Evolutionary conservation across 2,329 filamentous ascomycete genomes (phyloP), one percentile per base, ranked within the genome.

Genomic region (Aspergillus quadrilineatus): DNA sequence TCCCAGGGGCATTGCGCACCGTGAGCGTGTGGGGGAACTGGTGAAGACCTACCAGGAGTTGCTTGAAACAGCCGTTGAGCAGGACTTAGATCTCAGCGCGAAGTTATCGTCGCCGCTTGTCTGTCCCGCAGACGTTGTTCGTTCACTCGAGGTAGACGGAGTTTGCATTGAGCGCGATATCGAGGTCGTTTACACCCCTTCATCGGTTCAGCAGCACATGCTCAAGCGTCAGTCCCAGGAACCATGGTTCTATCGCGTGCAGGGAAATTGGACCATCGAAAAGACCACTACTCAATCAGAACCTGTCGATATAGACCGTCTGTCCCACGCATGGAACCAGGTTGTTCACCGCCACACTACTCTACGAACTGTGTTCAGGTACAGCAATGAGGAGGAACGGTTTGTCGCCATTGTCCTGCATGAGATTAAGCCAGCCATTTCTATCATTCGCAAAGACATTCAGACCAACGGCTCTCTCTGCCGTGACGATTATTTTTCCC

Each of bases 161-260:
- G 12, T 37, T 5, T 5, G 34, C 10, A 14, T 37, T 14, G 34
- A 37, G 34, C n/a, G 10, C 14, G n/a, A 42, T 39, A 26, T 56
- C 34, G 54, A 56, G 15, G 17, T 12, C 4, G 43, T 56, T 12
- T 56, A 56, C 17, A 42, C 49, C 7, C 32, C 36, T 17, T 51
- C 49, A 5, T 32, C 44, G 4, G 36, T 56, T 4, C 54, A 56
- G 14, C 49, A 53, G 12, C 29, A 45, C n/a, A 53, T 57, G 54
- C 54, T 56, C 22, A 37, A 14, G 9, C 44, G 52, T 4, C 52
- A 54, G 39, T 22, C 17, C 26, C 15, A 30, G 17, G 52, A 54
- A 12, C 49, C 43, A 26, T 36, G 44, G 36, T 49, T 32, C 29
- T 54, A 54, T 15, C 42, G 49, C 15, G 49, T 52, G 12, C 8